A percentile compares a stretch with the other conserved stretches of the same genome.
Conservation (phyloP, 2,329 filamentous ascomycete genomes). For the Fusarium beomiforme region DNA sequence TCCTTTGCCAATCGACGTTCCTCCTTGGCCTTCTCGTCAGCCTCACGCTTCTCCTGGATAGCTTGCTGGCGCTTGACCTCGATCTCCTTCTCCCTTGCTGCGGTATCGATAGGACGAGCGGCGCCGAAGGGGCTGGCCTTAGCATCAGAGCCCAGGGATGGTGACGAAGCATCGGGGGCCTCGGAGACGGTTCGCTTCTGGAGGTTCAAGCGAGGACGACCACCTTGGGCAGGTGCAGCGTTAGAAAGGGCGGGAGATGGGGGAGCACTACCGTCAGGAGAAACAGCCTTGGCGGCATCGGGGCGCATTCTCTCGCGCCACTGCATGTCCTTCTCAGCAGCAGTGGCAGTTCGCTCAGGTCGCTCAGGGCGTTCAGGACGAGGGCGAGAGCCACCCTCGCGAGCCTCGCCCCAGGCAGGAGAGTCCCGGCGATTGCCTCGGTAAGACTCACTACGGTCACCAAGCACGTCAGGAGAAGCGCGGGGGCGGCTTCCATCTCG, state of each 20-base stretch:
- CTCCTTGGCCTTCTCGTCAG: slow-evolving; percentile 86
- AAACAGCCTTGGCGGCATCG: slow-evolving; percentile 73
- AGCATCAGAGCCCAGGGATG: slow-evolving; percentile 68
- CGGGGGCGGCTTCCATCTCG: slow-evolving; percentile 66
- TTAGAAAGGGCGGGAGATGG: slow-evolving; percentile 74
- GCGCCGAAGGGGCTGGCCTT: slow-evolving; percentile 96
- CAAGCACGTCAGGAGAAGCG: slow-evolving; percentile 61
- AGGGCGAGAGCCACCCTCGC: slow-evolving; percentile 81
- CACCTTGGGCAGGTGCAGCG: slow-evolving; percentile 59
- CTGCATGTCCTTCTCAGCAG: slow-evolving; percentile 90
- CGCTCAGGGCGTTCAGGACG: slow-evolving; percentile 76
- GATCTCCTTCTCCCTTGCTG: slow-evolving; percentile 86
- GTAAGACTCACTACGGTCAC: slow-evolving; percentile 66
- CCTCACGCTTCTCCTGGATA: slow-evolving; percentile 84
- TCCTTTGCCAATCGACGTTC: slow-evolving; percentile 72
- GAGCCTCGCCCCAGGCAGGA: slow-evolving; percentile 79
- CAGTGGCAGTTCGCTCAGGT: slow-evolving; percentile 78
- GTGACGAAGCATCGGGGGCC: slow-evolving; percentile 59
- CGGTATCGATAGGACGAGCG: slow-evolving; percentile 93
- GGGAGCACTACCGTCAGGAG: slow-evolving; percentile 78
- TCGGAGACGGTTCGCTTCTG: slow-evolving; percentile 92
- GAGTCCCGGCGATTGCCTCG: slow-evolving; percentile 73
- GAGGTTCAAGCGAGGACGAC: slow-evolving; percentile 86
- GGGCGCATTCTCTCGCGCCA: slow-evolving; percentile 94
- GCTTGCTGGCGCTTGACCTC: slow-evolving; percentile 85